Conservation (phyloP, 2,329 filamentous ascomycete species). For the Pseudodiploospora longispora region DNA sequence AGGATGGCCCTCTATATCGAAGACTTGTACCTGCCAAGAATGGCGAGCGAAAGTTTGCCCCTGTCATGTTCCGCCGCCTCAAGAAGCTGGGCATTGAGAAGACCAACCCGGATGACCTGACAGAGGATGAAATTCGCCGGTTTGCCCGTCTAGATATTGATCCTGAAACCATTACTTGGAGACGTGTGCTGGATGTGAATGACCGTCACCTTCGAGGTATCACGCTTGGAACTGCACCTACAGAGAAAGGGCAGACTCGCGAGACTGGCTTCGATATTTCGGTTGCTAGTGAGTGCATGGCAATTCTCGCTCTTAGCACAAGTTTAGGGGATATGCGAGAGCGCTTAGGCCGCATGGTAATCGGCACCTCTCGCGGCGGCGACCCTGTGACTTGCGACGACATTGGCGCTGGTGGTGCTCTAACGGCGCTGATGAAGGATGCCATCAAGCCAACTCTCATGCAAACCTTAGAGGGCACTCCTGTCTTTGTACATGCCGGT, state of each 20-base stretch:
- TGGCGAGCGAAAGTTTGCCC: slow-evolving; percentile 76
- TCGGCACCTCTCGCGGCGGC: slow-evolving; percentile 75
- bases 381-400: slow-evolving; percentile 96
- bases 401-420: slow-evolving; percentile 81
- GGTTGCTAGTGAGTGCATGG: slow-evolving; percentile 97
- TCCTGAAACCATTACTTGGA: slow-evolving; percentile 94
- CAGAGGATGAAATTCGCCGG: slow-evolving; percentile 74
- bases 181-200: slow-evolving; percentile 92
- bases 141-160: slow-evolving; percentile 97
- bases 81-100: slow-evolving; percentile 96
- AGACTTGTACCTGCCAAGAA: slow-evolving; percentile 86
- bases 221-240: slow-evolving; percentile 79
- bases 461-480: slow-evolving; percentile 95
- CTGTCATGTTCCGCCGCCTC: slow-evolving; percentile 85
- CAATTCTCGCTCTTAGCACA: slow-evolving; percentile 89
- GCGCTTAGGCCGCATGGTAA: slow-evolving; percentile 89
- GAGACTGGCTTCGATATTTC: slow-evolving; percentile 97
- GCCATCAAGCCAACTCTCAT: slow-evolving; percentile 98
- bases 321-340: slow-evolving; percentile 83
- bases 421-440: slow-evolving; percentile 94
- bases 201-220: slow-evolving; percentile 87
- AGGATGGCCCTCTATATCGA: slow-evolving; percentile 78
- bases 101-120: slow-evolving; percentile 85
- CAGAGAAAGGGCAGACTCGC: slow-evolving; percentile 81
- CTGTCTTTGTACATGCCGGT: slow-evolving; percentile 93